A percentile compares a stretch with the other conserved stretches of the same genome.
Evolutionary conservation across 2,329 filamentous ascomycete species (phyloP).

Genomic region (Fusarium solani-melongenae): DNA sequence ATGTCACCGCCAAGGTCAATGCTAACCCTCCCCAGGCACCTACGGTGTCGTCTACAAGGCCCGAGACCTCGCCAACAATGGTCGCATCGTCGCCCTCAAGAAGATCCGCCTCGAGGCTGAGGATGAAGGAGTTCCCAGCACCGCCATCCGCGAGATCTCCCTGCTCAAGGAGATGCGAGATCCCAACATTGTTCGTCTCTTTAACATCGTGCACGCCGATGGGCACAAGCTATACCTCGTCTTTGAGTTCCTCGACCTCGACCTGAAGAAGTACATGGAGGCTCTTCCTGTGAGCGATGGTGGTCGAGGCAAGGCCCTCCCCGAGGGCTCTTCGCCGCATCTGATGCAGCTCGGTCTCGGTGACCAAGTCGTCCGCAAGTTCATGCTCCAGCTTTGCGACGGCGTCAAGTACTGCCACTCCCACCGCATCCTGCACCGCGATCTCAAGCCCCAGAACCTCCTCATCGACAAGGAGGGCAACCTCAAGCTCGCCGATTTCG

Average conservation of each 20-base stretch:
- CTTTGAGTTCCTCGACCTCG: conserved; percentile 89
- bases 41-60: conserved; percentile 98
- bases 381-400: conserved; percentile 88
- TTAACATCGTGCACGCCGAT: conserved; percentile 95
- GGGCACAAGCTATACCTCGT: conserved; percentile 96
- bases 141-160: conserved; percentile 93
- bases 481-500: conserved; percentile 91
- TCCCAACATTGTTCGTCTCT: conserved; percentile 85
- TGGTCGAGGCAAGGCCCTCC: conserved; percentile 85
- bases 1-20: conserved; percentile 5
- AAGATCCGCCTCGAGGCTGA: conserved; percentile 96
- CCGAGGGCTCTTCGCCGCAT: conserved; percentile 76
- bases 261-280: conserved; percentile 98
- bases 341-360: conserved; percentile 78
- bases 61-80: conserved; percentile 81
- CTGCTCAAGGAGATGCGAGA: conserved; percentile 95
- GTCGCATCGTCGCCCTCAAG: conserved; percentile 91
- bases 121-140: conserved; percentile 92
- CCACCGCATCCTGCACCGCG: conserved; percentile 86
- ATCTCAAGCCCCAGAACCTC: conserved; percentile 91
- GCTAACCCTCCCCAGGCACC: conserved; percentile 69
- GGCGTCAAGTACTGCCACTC: conserved; percentile 90
- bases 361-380: conserved; percentile 87
- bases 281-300: conserved; percentile 85
- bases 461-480: conserved; percentile 89